A percentile compares a stretch with the other conserved stretches of the same genome.
Evolutionary conservation across 2,329 filamentous ascomycete species (phyloP).

Genomic region (Aureobasidium mangrovei): DNA sequence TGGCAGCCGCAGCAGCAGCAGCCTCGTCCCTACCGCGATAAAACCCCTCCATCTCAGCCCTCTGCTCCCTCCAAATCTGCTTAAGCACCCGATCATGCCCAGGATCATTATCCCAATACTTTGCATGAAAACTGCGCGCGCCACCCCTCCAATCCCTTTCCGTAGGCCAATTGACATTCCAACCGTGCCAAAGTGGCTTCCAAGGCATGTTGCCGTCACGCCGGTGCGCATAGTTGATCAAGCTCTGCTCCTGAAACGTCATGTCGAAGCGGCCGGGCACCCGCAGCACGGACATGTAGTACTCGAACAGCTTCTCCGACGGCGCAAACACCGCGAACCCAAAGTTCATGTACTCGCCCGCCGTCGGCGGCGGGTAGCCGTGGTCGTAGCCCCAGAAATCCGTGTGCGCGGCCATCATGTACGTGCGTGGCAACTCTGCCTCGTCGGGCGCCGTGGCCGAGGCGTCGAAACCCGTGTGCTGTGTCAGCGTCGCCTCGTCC

Average conservation of each 20-base stretch:
- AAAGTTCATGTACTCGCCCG: slow-evolving; percentile 26
- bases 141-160: slow-evolving; percentile 29
- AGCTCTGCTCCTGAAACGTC: slow-evolving; percentile 30
- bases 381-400: slow-evolving; percentile 20
- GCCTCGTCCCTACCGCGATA: slow-evolving; percentile 23
- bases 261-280: slow-evolving; percentile 28
- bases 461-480: slow-evolving; percentile 21
- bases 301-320: slow-evolving; percentile 26
- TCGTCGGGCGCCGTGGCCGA: slow-evolving; percentile 26
- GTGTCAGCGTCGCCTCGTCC: slow-evolving; percentile 28
- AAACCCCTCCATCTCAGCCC: slow-evolving; percentile 30
- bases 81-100: slow-evolving; percentile 28
- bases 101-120: slow-evolving; percentile 32
- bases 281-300: slow-evolving; percentile 28
- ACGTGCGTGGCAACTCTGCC: slow-evolving; percentile 29
- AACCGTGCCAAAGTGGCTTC: slow-evolving; percentile 30
- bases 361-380: slow-evolving; percentile 23
- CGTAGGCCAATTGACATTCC: slow-evolving; percentile 34
- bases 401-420: slow-evolving; percentile 32
- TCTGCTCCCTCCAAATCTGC: slow-evolving; percentile 29
- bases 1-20: too few species aligned
- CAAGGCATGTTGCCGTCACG: slow-evolving; percentile 34
- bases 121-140: slow-evolving; percentile 31
- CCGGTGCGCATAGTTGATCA: slow-evolving; percentile 34
- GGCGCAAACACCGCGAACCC: slow-evolving; percentile 34